Conservation (phyloP, 495 filamentous ascomycete species). For the Penicillium longicatenatum region DNA sequence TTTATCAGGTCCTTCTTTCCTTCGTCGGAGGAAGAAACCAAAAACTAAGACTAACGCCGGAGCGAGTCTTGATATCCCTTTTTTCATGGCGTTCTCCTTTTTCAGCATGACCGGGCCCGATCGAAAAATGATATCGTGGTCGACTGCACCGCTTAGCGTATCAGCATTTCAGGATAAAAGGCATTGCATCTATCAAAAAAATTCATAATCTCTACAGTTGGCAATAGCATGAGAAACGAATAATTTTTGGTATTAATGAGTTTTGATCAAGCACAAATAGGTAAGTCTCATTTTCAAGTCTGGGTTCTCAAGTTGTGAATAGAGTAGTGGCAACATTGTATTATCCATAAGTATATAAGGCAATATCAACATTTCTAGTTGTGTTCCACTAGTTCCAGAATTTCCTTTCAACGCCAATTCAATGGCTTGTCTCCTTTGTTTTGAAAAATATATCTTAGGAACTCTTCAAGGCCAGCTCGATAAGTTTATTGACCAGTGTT, state of each 20-base stretch:
- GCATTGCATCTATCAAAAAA: not conserved
- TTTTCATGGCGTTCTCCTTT: not conserved
- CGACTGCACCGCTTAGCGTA: constrained; percentile 3
- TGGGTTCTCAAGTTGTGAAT: too few species aligned
- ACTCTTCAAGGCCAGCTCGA: too few species aligned
- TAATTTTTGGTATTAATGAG: not conserved
- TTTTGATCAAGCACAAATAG: not conserved
- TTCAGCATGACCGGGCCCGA: not conserved
- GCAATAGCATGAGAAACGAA: not conserved
- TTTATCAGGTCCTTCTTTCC: constrained; percentile 51
- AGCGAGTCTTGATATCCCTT: not conserved
- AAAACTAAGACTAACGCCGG: not conserved
- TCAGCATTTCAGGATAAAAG: constrained; percentile 5
- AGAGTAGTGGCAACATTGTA: too few species aligned
- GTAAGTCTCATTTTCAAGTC: too few species aligned
- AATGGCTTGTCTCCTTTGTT: too few species aligned
- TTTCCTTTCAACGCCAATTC: too few species aligned
- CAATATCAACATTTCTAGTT: too few species aligned
- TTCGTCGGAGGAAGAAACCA: constrained; percentile 16
- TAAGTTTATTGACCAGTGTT: too few species aligned
- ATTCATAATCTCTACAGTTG: not conserved
- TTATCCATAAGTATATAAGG: too few species aligned
- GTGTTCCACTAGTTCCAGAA: too few species aligned
- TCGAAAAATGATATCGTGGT: not conserved
- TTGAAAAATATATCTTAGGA: too few species aligned